Evolutionary conservation across 2,329 filamentous ascomycete genomes (phyloP).

Genomic region (Waltergamsia citrina): DNA sequence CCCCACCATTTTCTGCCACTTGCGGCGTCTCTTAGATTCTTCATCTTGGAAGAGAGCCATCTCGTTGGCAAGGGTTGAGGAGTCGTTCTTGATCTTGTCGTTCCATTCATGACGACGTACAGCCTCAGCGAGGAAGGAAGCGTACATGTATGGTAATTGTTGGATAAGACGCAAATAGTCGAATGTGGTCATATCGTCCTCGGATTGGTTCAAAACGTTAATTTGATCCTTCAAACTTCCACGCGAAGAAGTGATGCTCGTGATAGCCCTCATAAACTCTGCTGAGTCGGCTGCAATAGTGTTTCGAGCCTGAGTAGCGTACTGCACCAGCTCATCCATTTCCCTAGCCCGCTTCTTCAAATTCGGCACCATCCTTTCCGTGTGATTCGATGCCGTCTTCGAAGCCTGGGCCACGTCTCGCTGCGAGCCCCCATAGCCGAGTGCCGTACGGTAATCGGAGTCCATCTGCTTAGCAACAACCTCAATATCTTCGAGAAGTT

Average conservation of each 20-base stretch:
- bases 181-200: slow-evolving; percentile 71
- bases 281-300: slow-evolving; percentile 54
- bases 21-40: slow-evolving; percentile 77
- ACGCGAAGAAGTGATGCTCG: slow-evolving; percentile 68
- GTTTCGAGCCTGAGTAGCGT: slow-evolving; percentile 58
- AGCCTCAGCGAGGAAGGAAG: slow-evolving; percentile 78
- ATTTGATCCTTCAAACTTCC: slow-evolving; percentile 65
- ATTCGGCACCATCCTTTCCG: slow-evolving; percentile 50
- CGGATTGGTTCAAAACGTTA: slow-evolving; percentile 58
- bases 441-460: slow-evolving; percentile 72
- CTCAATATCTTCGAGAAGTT: slow-evolving; percentile 76
- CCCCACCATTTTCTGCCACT: slow-evolving; percentile 82
- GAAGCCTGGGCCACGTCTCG: slow-evolving; percentile 51
- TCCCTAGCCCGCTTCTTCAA: slow-evolving; percentile 46
- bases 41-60: slow-evolving; percentile 89
- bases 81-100: slow-evolving; percentile 82
- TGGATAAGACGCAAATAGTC: slow-evolving; percentile 73
- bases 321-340: slow-evolving; percentile 51
- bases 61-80: slow-evolving; percentile 80
- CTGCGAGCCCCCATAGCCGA: slow-evolving; percentile 56
- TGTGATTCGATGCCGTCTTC: slow-evolving; percentile 54
- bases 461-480: slow-evolving; percentile 79
- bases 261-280: slow-evolving; percentile 73
- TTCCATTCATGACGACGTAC: slow-evolving; percentile 83
- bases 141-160: slow-evolving; percentile 81